phyloP scores from a whole-genome alignment of 208 protist genomes.

The Naegleria gruberi region DNA sequence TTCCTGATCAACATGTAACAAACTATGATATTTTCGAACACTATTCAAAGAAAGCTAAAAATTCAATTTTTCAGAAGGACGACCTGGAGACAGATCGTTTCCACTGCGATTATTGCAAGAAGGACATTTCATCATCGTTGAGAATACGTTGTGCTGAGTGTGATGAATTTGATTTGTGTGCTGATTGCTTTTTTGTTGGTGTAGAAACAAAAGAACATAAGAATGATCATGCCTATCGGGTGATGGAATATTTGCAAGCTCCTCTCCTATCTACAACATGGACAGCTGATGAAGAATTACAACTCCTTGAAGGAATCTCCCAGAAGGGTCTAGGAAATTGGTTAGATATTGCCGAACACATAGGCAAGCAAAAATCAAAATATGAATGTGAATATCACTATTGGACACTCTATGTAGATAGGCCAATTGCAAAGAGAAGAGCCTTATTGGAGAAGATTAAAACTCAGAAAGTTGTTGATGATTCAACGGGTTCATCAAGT shows the following conservation, averaged over 20 bases:
- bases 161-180: conserved; percentile 18
- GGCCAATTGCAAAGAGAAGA: neutral
- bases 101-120: conserved; percentile 24
- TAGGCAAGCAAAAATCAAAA: conserved; percentile 10
- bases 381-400: conserved; percentile 24
- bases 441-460: neutral
- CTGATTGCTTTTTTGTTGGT: conserved; percentile 22
- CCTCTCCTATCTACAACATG: neutral
- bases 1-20: neutral
- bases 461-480: neutral
- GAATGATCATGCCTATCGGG: neutral
- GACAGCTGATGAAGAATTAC: conserved; percentile 23
- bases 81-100: neutral
- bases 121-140: neutral
- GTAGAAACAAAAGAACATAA: conserved; percentile 18
- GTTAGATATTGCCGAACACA: conserved; percentile 19
- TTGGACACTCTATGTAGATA: conserved; percentile 15
- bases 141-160: conserved; percentile 13
- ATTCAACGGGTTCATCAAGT: neutral
- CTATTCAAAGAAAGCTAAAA: neutral
- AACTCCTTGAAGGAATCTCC: conserved; percentile 20
- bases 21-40: neutral
- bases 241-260: neutral
- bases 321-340: conserved; percentile 16
- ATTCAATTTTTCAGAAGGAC: neutral